Evolutionary conservation across 768 basidiomycete genomes (phyloP).

Genomic region (Suillus paluster): DNA sequence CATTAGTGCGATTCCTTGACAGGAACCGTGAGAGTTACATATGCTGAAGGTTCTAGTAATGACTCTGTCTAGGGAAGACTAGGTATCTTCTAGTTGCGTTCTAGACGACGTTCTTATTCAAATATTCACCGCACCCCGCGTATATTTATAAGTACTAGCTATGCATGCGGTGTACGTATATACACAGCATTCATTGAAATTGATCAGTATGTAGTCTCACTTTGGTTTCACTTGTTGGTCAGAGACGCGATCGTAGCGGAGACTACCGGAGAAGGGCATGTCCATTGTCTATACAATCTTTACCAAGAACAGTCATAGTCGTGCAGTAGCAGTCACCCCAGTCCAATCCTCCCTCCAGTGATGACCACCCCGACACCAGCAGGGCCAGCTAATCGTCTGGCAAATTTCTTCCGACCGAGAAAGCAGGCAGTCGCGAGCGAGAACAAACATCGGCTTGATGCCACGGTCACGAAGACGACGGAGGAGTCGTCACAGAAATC

Average conservation of each 20-base stretch:
- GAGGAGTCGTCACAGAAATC: not conserved
- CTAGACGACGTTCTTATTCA: too few relatives aligned
- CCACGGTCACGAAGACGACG: too few relatives aligned
- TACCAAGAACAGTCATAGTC: not conserved
- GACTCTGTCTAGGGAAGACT: too few relatives aligned
- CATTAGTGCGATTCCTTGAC: not conserved
- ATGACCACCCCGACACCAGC: not conserved
- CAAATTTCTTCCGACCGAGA: not conserved
- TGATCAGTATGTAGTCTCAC: too few relatives aligned
- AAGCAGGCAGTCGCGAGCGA: not conserved
- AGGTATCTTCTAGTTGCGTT: too few relatives aligned
- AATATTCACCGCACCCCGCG: too few relatives aligned
- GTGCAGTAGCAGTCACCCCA: not conserved
- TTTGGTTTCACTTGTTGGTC: not conserved
- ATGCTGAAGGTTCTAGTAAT: too few relatives aligned
- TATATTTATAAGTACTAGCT: too few relatives aligned
- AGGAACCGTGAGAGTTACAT: too few relatives aligned
- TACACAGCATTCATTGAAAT: too few relatives aligned
- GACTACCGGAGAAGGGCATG: not conserved
- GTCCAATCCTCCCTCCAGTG: not conserved
- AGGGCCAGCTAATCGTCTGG: not conserved
- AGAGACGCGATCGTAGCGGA: not conserved
- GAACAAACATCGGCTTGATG: not conserved
- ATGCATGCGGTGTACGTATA: too few relatives aligned
- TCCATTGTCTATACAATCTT: too few relatives aligned